A percentile compares a stretch with the other conserved stretches of the same genome.
Conservation (phyloP, 495 filamentous ascomycete genomes). For the Penicillium lividum region DNA sequence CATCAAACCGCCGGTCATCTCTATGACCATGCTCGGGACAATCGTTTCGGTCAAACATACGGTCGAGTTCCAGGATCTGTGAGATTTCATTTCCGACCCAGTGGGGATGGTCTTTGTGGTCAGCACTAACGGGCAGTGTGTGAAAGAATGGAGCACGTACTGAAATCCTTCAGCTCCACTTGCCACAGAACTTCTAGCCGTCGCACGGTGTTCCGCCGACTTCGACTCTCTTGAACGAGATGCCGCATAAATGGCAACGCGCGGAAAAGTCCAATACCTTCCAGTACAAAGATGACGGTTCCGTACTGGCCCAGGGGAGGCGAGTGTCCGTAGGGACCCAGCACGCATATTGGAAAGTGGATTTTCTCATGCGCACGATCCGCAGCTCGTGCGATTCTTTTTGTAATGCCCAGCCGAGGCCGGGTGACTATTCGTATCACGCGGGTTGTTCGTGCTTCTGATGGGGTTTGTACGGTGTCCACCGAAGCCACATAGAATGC, state of each 20-base stretch:
- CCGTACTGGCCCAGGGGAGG: neutral
- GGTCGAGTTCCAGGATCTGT: neutral
- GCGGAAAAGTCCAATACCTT: neutral
- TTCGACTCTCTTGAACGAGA: neutral
- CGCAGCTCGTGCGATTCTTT: neutral
- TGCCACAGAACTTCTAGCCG: neutral
- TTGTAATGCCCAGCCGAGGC: neutral
- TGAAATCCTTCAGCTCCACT: neutral
- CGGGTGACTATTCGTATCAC: neutral
- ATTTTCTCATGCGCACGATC: neutral
- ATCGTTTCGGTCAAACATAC: neutral
- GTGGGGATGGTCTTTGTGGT: neutral
- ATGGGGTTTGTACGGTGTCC: neutral
- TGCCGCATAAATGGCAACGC: neutral
- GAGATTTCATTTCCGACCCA: neutral
- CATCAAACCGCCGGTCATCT: neutral
- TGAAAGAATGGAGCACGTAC: neutral
- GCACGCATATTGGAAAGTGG: neutral
- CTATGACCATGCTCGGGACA: neutral
- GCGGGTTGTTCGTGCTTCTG: neutral
- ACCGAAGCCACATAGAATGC: constrained; percentile 11
- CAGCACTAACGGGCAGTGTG: neutral
- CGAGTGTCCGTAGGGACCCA: neutral
- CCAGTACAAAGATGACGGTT: neutral
- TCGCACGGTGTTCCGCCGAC: neutral